phyloP scores from a whole-genome alignment of 2,329 filamentous ascomycete species.

The Endothia cerciana region DNA sequence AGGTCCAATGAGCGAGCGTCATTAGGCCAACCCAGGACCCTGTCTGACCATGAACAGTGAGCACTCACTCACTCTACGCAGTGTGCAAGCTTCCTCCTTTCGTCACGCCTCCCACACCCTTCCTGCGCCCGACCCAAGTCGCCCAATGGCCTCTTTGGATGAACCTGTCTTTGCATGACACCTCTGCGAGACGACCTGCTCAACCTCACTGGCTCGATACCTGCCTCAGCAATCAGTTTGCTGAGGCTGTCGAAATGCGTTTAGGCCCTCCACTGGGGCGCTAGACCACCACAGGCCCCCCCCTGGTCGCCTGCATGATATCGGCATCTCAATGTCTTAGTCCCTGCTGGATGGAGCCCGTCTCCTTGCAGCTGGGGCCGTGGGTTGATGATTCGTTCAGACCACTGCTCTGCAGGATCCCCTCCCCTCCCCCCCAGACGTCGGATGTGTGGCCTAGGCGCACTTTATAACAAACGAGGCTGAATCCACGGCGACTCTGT shows the following conservation, averaged over 20 bases:
- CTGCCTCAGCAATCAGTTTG: background rate
- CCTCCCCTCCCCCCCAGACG: no score
- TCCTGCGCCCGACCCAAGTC: background rate
- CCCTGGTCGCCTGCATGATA: conserved; percentile 24
- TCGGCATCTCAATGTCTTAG: conserved; percentile 24
- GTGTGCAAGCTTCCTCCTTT: background rate
- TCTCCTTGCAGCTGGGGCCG: conserved; percentile 7
- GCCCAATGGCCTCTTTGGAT: background rate
- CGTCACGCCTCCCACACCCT: background rate
- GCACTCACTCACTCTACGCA: background rate
- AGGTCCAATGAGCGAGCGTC: background rate
- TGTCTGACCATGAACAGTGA: background rate
- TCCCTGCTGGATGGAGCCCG: conserved; percentile 15
- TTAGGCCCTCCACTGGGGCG: background rate
- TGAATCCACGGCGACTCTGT: background rate
- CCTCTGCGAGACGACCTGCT: background rate
- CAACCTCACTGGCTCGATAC: background rate
- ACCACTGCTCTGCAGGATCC: background rate
- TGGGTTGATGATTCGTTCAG: background rate
- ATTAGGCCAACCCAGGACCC: background rate
- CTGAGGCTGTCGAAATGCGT: background rate
- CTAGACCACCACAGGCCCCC: background rate
- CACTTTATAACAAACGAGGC: background rate
- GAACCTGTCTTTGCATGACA: conserved; percentile 4
- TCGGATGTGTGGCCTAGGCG: background rate